Evolutionary conservation across 1,284 basidiomycete genomes (phyloP).

Genomic region (Cryptococcus floricola): DNA sequence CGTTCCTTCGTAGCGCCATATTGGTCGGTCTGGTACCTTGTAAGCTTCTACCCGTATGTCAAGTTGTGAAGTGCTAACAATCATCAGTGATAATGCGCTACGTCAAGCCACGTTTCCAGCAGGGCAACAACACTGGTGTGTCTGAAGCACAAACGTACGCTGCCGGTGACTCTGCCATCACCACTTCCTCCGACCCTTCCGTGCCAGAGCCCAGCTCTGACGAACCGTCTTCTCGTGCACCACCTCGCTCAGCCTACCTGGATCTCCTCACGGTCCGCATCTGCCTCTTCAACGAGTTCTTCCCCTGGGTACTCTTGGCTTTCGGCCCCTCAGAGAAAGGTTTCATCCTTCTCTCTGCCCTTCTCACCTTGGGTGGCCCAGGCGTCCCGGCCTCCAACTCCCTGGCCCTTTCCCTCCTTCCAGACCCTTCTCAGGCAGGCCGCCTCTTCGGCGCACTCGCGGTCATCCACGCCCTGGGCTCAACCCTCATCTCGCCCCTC

Average conservation of each 20-base stretch:
- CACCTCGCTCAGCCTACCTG: slow-evolving; percentile 34
- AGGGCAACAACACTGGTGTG: background rate
- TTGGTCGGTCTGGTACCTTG: slow-evolving; percentile 63
- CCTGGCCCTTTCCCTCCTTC: slow-evolving; percentile 43
- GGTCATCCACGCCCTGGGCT: slow-evolving; percentile 40
- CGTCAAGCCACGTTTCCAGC: slow-evolving; percentile 41
- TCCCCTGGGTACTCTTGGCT: slow-evolving; percentile 56
- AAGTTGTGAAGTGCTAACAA: background rate
- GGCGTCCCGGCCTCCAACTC: slow-evolving; percentile 39
- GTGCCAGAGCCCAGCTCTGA: background rate
- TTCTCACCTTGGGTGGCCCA: slow-evolving; percentile 37
- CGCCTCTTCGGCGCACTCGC: slow-evolving; percentile 45
- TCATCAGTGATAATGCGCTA: slow-evolving; percentile 35
- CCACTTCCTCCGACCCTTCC: slow-evolving; percentile 2
- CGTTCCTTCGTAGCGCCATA: slow-evolving; percentile 59
- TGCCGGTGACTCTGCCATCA: slow-evolving; percentile 3
- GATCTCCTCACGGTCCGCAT: slow-evolving; percentile 41
- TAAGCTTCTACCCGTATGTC: slow-evolving; percentile 20
- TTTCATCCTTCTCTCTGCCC: slow-evolving; percentile 34
- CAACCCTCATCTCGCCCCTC: slow-evolving; percentile 39
- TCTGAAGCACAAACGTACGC: background rate
- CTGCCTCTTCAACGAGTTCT: slow-evolving; percentile 55
- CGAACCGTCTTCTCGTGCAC: slow-evolving; percentile 11
- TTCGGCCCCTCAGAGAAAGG: slow-evolving; percentile 20
- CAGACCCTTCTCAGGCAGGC: slow-evolving; percentile 38